Base-by-base conservation (phyloP, 805 yeast genomes). In the Saccharomycopsis olivae region DNA sequence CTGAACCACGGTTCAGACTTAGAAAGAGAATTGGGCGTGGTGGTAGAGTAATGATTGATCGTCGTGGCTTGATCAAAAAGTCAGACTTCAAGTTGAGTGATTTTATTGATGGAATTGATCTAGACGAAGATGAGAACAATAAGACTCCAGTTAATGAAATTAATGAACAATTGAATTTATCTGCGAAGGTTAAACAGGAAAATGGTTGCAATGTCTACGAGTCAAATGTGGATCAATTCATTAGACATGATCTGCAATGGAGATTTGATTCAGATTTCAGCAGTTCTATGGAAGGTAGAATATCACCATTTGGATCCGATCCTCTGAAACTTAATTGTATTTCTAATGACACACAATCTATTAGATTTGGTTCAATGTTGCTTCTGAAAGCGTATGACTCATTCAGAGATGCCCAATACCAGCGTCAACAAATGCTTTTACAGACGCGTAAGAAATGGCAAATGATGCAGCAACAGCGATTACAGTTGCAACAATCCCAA, bases 351-450 rank as follows among this genome's bases (percentile, higher is more conserved):
- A 87, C 96, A 1, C 96, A 88, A 59, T 78, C 83, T 1, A 83
- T 89, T 23, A 66, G 96, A 44, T 88, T 88, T 60, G 95, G 96
- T 6, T 75, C 94, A 5, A 87, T 87, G 96, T 60, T 89, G 24
- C 65, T 87, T 31, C 75, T 92, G 3, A 89, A 88, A 57, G 78
- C 96, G 0, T 83, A 83, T 54, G 96, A 87, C 39, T 70, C 78
- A 37, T 62, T 78, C 47, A 65, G 85, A 51, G 86, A 87, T 54
- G 80, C 88, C 16, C 75, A 83, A 40, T 69, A 75, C 52, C 76
- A 77, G 59, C 69, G 92, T 49, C 76, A 78, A 59, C 87, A 73
- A 58, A 38, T 38, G 40, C 13, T 43, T 10, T 9, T 35, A 8
- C 44, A 43, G 21, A 56, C 51, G 23, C 45, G 49, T 29, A 43